These are phyloP conservation scores for Berkeleyomyces rouxiae DNA, from an alignment of 2,329 filamentous ascomycete species.

Conservation along the genomic window DNA sequence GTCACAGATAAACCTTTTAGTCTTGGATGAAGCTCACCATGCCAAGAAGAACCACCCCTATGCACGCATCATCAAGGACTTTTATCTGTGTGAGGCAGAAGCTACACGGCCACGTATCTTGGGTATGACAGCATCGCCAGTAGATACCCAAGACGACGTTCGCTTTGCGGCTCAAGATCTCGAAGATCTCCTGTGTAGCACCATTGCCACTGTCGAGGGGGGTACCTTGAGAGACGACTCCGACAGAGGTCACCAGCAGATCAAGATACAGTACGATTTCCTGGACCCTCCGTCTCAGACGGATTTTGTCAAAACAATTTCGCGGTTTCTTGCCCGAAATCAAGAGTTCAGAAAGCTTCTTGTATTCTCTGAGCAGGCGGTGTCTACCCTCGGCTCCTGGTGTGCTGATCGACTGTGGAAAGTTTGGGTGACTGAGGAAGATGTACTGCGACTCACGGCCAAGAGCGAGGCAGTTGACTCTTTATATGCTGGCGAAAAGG, in stretches of 20 bases:
- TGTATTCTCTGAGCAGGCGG: conserved; percentile 39
- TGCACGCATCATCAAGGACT: conserved; percentile 75
- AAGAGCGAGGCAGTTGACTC: conserved; percentile 21
- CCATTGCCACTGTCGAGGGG: conserved; percentile 57
- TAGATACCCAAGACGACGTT: conserved; percentile 67
- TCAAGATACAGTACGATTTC: conserved; percentile 27
- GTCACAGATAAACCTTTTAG: conserved; percentile 67
- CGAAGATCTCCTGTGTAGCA: conserved; percentile 60
- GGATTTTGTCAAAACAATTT: conserved; percentile 42
- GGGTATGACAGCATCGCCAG: conserved; percentile 92
- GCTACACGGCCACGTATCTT: conserved; percentile 56
- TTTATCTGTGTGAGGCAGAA: conserved; percentile 43
- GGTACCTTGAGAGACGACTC: conserved; percentile 19
- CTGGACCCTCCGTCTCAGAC: conserved; percentile 43
- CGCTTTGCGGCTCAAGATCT: conserved; percentile 53
- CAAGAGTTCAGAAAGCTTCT: conserved; percentile 39
- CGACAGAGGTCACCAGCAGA: conserved; percentile 30
- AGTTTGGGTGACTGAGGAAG: conserved; percentile 46
- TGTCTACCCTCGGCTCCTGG: conserved; percentile 61
- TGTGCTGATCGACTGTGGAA: conserved; percentile 70
- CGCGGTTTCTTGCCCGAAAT: conserved; percentile 26
- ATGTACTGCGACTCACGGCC: conserved; percentile 43
- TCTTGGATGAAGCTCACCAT: conserved; percentile 95
- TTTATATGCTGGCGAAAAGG: not conserved
- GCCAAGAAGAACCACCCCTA: conserved; percentile 89